Base-by-base conservation (phyloP, 495 filamentous ascomycete genomes). In the Aspergillus campestris region DNA sequence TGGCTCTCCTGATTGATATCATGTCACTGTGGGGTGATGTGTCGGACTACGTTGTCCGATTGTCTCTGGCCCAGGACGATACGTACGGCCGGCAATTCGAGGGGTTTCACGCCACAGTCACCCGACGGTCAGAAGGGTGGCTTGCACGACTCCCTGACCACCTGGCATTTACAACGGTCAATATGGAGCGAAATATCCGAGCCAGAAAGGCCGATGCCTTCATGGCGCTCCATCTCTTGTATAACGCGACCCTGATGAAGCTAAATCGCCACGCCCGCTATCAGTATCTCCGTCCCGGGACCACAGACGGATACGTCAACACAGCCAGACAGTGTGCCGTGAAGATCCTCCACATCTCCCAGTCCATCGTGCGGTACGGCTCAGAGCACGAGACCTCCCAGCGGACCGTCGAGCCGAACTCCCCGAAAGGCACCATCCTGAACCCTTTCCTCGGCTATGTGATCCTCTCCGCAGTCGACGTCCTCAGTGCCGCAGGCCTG, bases 11-110 rank as follows among this genome's bases (percentile, higher is more conserved):
- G 30, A 71, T 80, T 28, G 67, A 81, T 29, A 67, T 86, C 13
- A 65, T 79, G 18, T 70, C 78, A 2, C 72, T 85, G 14, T 86
- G 76, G 79, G 76, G 78, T 1, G 78, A 86, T 30, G 74, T 84
- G 3, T 77, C 77, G 52, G 64, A 74, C 6, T 67, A 77, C 40
- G 72, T 76, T 28, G 77, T 78, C 55, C 72, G 79, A 31, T 47
- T 73, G 24, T 62, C 75, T 1, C 65, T 83, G 44, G 69, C 74
- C 24, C 65, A 70, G 6, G 48, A 63, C 6, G 55, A 65, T 7
- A 51, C 61, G 12, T 78, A 77, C 47, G 51, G 50, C 34, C 56
- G 51, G 39, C 55, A 56, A 1, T 77, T 75, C 43, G 68, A 73
- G 40, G 58, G 66, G 11, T 80, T 80, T 42, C 74, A 82, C 42